phyloP scores from a whole-genome alignment of 495 filamentous ascomycete species.

The Penicillium turbatum region DNA sequence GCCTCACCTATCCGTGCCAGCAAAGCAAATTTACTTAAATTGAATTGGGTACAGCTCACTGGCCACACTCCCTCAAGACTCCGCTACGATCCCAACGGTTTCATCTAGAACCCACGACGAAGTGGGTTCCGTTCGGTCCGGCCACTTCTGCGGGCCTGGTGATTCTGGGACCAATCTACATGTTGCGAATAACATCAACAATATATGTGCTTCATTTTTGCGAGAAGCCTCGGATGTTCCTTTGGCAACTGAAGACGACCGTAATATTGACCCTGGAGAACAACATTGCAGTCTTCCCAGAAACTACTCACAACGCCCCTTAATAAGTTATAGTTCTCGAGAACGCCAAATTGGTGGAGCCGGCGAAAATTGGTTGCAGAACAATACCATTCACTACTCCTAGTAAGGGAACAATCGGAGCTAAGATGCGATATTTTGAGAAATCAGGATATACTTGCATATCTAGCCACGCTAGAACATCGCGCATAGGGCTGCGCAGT shows the following conservation, averaged over 20 bases:
- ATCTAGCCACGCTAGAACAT: neutral
- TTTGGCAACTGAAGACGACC: neutral
- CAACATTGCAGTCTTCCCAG: neutral
- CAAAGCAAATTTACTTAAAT: neutral
- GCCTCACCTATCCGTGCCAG: neutral
- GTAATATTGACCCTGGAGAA: too few relatives aligned
- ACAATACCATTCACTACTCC: neutral
- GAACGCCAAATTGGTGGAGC: neutral
- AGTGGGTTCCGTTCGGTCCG: constrained; percentile 19
- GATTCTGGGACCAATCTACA: neutral
- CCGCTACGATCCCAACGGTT: constrained; percentile 22
- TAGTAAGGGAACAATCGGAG: neutral
- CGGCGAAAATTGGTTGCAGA: neutral
- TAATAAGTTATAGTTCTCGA: neutral
- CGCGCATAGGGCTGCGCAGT: too few relatives aligned
- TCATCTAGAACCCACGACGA: constrained; percentile 8
- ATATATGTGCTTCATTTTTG: neutral
- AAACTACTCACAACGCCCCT: neutral
- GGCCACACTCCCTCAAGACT: constrained; percentile 8
- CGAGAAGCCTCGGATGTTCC: neutral
- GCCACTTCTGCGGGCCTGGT: constrained; percentile 5
- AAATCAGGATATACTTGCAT: constrained; percentile 9
- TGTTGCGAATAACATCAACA: neutral
- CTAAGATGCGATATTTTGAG: neutral
- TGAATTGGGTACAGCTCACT: neutral